Evolutionary conservation across 352 stramenopile genomes (phyloP), one percentile per base, ranked within the genome.

Genomic region (Pythium vanterpoolii): DNA sequence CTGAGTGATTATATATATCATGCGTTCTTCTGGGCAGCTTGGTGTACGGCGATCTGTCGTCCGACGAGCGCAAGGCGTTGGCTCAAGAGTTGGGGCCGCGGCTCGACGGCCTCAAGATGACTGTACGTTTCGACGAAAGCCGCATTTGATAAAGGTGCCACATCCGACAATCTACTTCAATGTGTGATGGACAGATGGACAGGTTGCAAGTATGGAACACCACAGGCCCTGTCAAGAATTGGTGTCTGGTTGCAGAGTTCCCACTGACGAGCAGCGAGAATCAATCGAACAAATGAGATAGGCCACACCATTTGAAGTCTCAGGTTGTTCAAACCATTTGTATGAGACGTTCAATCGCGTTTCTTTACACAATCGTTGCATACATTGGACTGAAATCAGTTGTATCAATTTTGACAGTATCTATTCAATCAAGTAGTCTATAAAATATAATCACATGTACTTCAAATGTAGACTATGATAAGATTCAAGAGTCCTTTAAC

Each of bases 151-250:
- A 8, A 2, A 44, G 11, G 7, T 14, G 5, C 11, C 38, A 44
- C 8, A 14, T 39, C 33, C 33, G 33, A n/a, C 33, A 38, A 38
- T 14, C 0, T 18, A 9, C 33, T 9, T 8, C 5, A 4, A 38
- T 38, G 33, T 3, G 7, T 40, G 61, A n/a, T n/a, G n/a, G n/a
- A n/a, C 30, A 69, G 62, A 52, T 69, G 62, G 62, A 69, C 38
- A 56, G 31, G 34, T 57, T 89, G 43, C 78, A 89, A 43, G 61
- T 86, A 21, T 89, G 78, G 78, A 68, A 69, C 28, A 89, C 78
- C 7, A 62, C 73, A 0, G 72, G 72, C 0, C 44, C 64, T 0
- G 76, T 86, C 13, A 60, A 71, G 21, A 56, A 59, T 4, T 89
- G 78, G 76, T 50, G 68, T 26, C 38, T 83, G 24, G 62, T 85